A percentile compares a stretch with the other conserved stretches of the same genome.
phyloP scores from a whole-genome alignment of 495 filamentous ascomycete species.

The Neurospora sp. region DNA sequence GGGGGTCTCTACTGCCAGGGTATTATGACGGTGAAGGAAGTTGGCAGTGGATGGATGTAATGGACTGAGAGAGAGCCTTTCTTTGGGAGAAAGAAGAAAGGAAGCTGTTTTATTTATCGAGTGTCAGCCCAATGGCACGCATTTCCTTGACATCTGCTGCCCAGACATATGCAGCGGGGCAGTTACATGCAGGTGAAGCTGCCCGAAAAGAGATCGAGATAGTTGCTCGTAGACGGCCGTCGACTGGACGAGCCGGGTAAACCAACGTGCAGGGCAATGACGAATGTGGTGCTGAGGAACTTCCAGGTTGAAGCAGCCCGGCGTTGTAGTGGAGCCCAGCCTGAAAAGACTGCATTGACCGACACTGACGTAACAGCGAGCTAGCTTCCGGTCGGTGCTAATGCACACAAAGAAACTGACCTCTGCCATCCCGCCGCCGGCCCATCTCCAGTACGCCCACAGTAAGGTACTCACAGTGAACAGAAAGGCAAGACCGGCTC shows the following conservation, averaged over 20 bases:
- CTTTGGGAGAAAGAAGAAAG: background rate
- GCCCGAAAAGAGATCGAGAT: background rate
- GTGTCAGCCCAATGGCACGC: background rate
- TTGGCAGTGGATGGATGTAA: background rate
- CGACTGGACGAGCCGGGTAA: background rate
- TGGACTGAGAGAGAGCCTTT: background rate
- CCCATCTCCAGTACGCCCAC: background rate
- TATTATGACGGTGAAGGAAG: background rate
- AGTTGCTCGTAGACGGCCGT: background rate
- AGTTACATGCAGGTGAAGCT: background rate
- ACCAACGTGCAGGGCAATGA: background rate
- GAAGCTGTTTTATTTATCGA: background rate
- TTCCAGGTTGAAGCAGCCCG: background rate
- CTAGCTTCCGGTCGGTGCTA: background rate
- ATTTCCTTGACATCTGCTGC: background rate
- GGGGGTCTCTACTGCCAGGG: background rate
- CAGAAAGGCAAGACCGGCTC: background rate
- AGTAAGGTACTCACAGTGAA: background rate
- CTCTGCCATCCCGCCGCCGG: background rate
- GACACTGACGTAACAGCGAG: background rate
- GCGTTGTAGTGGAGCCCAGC: background rate
- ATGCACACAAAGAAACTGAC: background rate
- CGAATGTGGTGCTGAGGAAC: background rate
- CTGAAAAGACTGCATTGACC: background rate
- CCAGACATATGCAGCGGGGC: background rate